Evolutionary conservation across 805 yeast species (phyloP), one percentile per base, ranked within the genome.

Genomic region (Metschnikowia kofuensis): DNA sequence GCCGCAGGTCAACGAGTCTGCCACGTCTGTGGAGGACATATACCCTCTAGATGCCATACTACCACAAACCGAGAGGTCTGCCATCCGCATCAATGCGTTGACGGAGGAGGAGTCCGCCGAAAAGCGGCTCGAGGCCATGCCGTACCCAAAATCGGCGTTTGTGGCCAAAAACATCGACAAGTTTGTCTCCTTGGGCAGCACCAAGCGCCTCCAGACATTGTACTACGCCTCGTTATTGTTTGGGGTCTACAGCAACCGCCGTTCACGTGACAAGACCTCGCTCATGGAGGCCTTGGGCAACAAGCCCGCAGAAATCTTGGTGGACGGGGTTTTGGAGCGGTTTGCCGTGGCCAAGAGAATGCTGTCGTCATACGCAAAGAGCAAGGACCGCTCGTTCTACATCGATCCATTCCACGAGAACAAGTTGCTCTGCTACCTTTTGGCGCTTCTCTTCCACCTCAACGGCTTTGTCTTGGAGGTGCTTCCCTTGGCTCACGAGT

Each of bases 381-480:
- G 87, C n/a, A 85, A 84, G 63, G 89, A 85, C 53, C 79, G 84
- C 57, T 77, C 85, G n/a, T 92, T 80, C 64, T 74, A 79, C 53
- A 80, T 94, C 52, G 97, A 94, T 62, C 97, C 98, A 37, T 85
- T 81, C 59, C 80, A 82, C 62, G 96, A 89, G 66, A 96, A 89
- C 69, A 89, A 86, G 68, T 74, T 94, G 42, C 72, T 94, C 56
- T 87, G 96, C 67, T 85, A 82, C 68, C 73, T 90, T 42, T 71
- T 94, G 52, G 87, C 85, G 6, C 68, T 86, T 37, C 75, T 87
- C 36, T 71, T 94, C 62, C 92, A 85, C 65, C 75, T 91, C 48
- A 89, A 89, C 64, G 83, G 80, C 51, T 92, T 82, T 69, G 72
- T 78, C 54, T 80, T 89, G 15, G 94, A 87, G 58, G 69, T 90